Conservation (phyloP, 106 monocot genomes). For the Phalaenopsis aphrodite region DNA sequence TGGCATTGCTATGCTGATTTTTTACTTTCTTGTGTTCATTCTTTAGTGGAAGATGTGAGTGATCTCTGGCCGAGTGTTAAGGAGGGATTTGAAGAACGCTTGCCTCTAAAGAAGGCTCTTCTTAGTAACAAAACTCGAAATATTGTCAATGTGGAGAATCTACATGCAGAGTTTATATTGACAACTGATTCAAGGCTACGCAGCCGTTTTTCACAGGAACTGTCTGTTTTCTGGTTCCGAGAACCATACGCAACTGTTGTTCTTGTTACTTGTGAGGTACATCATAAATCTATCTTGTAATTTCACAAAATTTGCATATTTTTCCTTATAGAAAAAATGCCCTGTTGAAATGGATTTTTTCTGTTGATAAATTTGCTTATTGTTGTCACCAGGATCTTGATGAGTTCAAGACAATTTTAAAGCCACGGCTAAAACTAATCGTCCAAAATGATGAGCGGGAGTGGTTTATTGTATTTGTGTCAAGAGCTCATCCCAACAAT, state of each 20-base stretch:
- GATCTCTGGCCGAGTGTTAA: constrained; percentile 92
- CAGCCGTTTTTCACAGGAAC: constrained; percentile 98
- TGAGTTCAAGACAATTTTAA: constrained; percentile 95
- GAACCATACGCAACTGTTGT: constrained; percentile 95
- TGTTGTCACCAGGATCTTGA: constrained; percentile 74
- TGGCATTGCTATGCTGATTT: background rate
- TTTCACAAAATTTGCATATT: background rate
- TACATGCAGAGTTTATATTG: constrained; percentile 78
- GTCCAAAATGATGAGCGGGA: constrained; percentile 98
- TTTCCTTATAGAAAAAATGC: background rate
- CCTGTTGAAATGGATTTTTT: constrained; percentile 5
- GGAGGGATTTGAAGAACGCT: constrained; percentile 65
- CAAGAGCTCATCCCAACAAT: constrained; percentile 80
- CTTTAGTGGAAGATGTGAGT: constrained; percentile 94
- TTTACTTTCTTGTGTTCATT: constrained; percentile 10
- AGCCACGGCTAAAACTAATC: constrained; percentile 85
- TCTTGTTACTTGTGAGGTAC: constrained; percentile 97
- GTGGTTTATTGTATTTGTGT: constrained; percentile 97
- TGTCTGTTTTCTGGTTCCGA: constrained; percentile 89
- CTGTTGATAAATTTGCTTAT: background rate
- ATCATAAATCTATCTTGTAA: background rate
- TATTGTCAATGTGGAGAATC: constrained; percentile 61
- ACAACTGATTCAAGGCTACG: constrained; percentile 91
- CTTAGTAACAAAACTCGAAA: constrained; percentile 88
- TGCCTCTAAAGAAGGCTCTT: constrained; percentile 72